Evolutionary conservation across 768 basidiomycete genomes (phyloP), one percentile per base, ranked within the genome.

Genomic region (Calocera cornea): DNA sequence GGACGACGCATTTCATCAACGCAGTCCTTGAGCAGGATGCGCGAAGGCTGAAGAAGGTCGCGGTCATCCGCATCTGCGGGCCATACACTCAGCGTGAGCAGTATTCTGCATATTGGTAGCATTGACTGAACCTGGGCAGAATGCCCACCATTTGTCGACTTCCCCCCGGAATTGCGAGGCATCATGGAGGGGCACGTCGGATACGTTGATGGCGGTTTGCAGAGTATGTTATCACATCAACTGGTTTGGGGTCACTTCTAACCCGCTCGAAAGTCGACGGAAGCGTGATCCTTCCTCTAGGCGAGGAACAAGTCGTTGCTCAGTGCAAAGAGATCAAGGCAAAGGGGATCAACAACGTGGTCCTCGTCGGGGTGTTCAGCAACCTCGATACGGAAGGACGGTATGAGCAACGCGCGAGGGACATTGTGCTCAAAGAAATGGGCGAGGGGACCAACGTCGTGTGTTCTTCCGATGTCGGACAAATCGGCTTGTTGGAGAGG

Each of bases 1-100:
- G 87, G 36, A 87, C 86, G 0, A 87, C 86, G 78, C 81, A 83
- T 72, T 84, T 84, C 67, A 78, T 85, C 29, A 85, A 87, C 69
- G 84, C 85, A 0, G 80, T 88, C 1, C 78, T 87, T 19, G 84
- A 87, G 75, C 73, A 80, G 27, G 82, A 87, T 72, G 75, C 80
- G 2, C 69, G 79, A 1, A 78, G 82, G n/a, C 75, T 87, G 16
- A 79, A 80, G 50, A 81, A 81, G 54, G 86, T 88, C 0, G 87
- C 85, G 0, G 85, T 87, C 41, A 79, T 88, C 60, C 82, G 87
- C 66, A 78, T 88, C 5, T 85, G 84, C 54, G 83, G 82, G 2
- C 83, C 84, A 0, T 86, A 83, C 73, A 83, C 83, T 1, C 77
- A 74, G 41, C 68, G n/a, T 83, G 31, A 33, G 80, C 19, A 3